Evolutionary conservation across 108 stramenopile genomes (phyloP).

Genomic region (Pseudonitzschia multiseries): DNA sequence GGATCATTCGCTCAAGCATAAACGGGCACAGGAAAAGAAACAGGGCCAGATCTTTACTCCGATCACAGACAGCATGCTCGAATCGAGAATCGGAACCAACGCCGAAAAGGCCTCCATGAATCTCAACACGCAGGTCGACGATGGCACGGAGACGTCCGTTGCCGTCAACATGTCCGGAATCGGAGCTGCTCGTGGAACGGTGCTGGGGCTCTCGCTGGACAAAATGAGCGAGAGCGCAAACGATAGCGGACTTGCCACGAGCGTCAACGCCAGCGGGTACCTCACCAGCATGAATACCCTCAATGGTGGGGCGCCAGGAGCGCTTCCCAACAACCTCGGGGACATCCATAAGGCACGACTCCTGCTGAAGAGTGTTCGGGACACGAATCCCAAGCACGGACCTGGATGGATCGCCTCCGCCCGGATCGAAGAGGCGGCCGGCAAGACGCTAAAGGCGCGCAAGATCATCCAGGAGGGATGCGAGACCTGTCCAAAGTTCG

Average conservation of each 20-base stretch:
- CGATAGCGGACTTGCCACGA: conserved; percentile 79
- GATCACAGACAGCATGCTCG: conserved; percentile 85
- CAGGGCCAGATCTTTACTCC: conserved; percentile 88
- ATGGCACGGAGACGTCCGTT: conserved; percentile 7
- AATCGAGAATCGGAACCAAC: conserved; percentile 37
- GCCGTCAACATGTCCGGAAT: conserved; percentile 66
- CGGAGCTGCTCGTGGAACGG: conserved; percentile 88
- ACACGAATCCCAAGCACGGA: conserved; percentile 97
- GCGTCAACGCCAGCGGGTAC: conserved; percentile 90
- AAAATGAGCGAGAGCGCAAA: conserved; percentile 87
- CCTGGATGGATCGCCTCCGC: conserved; percentile 99
- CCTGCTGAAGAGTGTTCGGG: conserved; percentile 89
- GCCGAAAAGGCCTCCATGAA: conserved; percentile 25
- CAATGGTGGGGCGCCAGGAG: conserved; percentile 39
- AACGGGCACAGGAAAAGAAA: conserved; percentile 72
- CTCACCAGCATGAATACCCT: conserved; percentile 83
- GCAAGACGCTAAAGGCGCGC: conserved; percentile 90
- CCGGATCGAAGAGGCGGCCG: conserved; percentile 95
- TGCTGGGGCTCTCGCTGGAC: conserved; percentile 89
- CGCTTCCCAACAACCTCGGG: conserved; percentile 67
- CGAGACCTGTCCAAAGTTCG: conserved; percentile 86
- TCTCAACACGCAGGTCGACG: conserved; percentile 25
- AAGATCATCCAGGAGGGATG: conserved; percentile 97
- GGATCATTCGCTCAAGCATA: conserved; percentile 86
- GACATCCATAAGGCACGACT: conserved; percentile 96